A percentile compares a stretch with the other conserved stretches of the same genome.
phyloP scores from a whole-genome alignment of 805 yeast species.

The Candida montana region DNA sequence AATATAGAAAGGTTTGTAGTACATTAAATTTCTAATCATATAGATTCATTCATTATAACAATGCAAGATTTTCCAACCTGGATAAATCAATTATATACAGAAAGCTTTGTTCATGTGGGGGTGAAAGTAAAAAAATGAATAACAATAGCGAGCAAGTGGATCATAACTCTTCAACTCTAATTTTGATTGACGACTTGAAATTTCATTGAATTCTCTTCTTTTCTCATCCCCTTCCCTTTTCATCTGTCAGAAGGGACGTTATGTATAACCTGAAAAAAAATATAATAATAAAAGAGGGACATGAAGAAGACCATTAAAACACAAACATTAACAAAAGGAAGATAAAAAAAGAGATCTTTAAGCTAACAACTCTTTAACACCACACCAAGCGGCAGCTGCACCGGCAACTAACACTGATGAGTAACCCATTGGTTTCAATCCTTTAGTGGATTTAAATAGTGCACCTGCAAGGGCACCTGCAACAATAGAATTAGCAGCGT shows the following conservation, averaged over 20 bases:
- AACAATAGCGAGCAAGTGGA: neutral
- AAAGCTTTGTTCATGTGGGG: neutral
- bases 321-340: neutral
- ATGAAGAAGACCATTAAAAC: slow-evolving; percentile 2
- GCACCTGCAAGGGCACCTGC: slow-evolving; percentile 95
- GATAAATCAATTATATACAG: slow-evolving; percentile 6
- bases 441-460: slow-evolving; percentile 78
- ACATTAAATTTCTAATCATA: neutral
- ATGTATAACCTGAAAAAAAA: too few species aligned
- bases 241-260: too few species aligned
- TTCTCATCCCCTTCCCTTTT: too few species aligned
- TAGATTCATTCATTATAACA: slow-evolving; percentile 5
- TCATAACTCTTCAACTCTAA: too few species aligned
- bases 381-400: slow-evolving; percentile 93
- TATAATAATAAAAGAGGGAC: neutral
- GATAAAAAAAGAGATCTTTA: too few species aligned
- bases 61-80: slow-evolving; percentile 4
- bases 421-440: slow-evolving; percentile 82
- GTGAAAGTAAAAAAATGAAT: neutral
- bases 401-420: slow-evolving; percentile 81
- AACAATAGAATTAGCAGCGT: slow-evolving; percentile 71
- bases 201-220: too few species aligned
- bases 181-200: too few species aligned
- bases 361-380: slow-evolving; percentile 44
- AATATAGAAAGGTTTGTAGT: neutral